Conservation (phyloP, 345 rosid species). For the Pugionium cornutum region DNA sequence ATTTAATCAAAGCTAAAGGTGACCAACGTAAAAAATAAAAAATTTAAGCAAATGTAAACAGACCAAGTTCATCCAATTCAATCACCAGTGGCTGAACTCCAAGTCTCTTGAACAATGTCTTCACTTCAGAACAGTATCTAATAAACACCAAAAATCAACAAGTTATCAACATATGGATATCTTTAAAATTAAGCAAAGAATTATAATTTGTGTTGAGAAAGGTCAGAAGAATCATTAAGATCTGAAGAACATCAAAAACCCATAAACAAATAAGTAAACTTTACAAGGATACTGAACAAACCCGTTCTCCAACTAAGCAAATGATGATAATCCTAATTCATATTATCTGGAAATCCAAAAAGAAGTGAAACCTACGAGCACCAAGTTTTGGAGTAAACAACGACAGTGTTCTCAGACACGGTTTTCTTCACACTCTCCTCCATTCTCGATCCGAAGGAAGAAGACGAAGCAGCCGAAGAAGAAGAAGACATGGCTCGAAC, state of each 20-base stretch:
- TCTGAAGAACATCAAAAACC: background rate
- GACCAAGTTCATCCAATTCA: slow-evolving; percentile 93
- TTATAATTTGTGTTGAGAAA: slow-evolving; percentile 9
- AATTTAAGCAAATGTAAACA: slow-evolving; percentile 23
- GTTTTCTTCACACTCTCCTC: slow-evolving; percentile 76
- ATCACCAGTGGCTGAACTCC: slow-evolving; percentile 75
- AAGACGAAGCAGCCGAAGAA: slow-evolving; percentile 47
- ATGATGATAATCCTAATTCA: background rate
- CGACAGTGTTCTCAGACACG: slow-evolving; percentile 68
- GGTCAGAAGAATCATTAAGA: slow-evolving; percentile 7
- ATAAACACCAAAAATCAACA: slow-evolving; percentile 14
- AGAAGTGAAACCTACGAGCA: slow-evolving; percentile 74
- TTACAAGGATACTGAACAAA: background rate
- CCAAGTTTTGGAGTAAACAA: slow-evolving; percentile 94
- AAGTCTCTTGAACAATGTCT: slow-evolving; percentile 70
- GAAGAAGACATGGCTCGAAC: slow-evolving; percentile 49
- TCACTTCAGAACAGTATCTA: slow-evolving; percentile 94
- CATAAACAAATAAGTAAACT: background rate
- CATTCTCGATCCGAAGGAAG: slow-evolving; percentile 79
- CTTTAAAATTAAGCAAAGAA: background rate
- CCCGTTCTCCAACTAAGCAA: background rate
- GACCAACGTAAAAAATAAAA: background rate
- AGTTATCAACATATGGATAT: background rate
- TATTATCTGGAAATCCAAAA: background rate
- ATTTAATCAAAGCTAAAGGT: slow-evolving; percentile 1